These are phyloP conservation scores for Colletotrichum tabaci DNA, from an alignment of 2,329 filamentous ascomycete species.

Conservation along the genomic window DNA sequence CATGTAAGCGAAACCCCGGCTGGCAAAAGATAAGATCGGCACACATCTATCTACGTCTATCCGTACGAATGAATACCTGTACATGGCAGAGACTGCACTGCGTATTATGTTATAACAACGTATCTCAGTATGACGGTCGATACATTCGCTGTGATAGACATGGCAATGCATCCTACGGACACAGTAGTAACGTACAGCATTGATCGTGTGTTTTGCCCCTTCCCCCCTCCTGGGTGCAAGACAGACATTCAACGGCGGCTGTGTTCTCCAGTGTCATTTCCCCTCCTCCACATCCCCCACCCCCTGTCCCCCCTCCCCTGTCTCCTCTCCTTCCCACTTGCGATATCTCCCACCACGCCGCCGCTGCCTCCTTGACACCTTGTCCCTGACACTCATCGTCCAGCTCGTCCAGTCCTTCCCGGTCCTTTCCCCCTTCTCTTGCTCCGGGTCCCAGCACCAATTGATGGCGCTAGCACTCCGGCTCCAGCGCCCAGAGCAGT, in stretches of 20 bases:
- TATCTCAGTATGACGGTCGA: neutral
- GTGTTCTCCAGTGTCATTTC: conserved; percentile 40
- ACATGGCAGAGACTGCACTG: too few relatives aligned
- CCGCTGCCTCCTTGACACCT: neutral
- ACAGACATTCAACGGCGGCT: conserved; percentile 25
- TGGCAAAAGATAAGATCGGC: conserved; percentile 34
- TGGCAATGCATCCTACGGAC: too few relatives aligned
- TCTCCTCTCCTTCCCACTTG: conserved; percentile 9
- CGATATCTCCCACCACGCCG: neutral
- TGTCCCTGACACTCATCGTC: neutral
- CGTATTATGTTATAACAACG: neutral
- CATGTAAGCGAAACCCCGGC: neutral
- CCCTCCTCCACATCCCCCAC: conserved; percentile 38
- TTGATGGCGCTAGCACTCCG: neutral
- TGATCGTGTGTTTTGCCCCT: neutral
- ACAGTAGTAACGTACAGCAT: neutral
- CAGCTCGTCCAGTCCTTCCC: neutral
- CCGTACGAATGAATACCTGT: too few relatives aligned
- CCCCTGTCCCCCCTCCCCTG: conserved; percentile 21
- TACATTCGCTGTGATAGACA: neutral
- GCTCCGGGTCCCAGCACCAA: conserved; percentile 9
- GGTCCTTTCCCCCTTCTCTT: neutral
- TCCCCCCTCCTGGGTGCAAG: conserved; percentile 16
- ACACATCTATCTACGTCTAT: neutral
- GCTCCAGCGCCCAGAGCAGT: conserved; percentile 27